A percentile compares a stretch with the other conserved stretches of the same genome.
These are phyloP conservation scores for Murraya koenigii DNA, from an alignment of 345 rosid species.

Conservation along the genomic window DNA sequence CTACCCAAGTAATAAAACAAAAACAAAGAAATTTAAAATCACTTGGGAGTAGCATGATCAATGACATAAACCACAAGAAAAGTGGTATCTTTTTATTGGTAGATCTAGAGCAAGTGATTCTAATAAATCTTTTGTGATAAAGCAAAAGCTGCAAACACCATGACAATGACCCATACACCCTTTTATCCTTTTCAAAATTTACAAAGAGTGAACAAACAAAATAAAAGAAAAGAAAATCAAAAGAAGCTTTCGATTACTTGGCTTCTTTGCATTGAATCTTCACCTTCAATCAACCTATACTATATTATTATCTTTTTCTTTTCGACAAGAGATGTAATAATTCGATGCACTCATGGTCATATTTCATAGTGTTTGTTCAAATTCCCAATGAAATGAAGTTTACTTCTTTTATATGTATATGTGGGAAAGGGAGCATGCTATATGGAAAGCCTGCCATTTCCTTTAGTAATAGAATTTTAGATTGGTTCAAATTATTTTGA, in stretches of 20 bases:
- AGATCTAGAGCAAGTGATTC: slow-evolving; percentile 39
- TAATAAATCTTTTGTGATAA: slow-evolving; percentile 11
- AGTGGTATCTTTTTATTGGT: slow-evolving; percentile 27
- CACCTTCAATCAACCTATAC: slow-evolving; percentile 15
- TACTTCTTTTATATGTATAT: too few species aligned
- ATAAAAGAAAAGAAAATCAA: background rate
- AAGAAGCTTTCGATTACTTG: slow-evolving; percentile 4
- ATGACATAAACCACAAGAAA: slow-evolving; percentile 7
- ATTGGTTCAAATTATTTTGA: too few species aligned
- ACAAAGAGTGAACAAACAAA: background rate
- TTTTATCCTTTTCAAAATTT: background rate
- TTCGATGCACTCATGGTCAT: background rate
- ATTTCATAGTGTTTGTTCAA: background rate
- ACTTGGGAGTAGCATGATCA: background rate
- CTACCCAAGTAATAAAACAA: background rate
- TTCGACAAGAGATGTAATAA: background rate
- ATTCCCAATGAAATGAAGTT: background rate
- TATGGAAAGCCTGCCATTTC: background rate
- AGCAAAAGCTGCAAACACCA: slow-evolving; percentile 18
- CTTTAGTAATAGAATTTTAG: too few species aligned
- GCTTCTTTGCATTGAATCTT: slow-evolving; percentile 26
- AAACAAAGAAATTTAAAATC: background rate
- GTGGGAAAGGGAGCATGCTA: background rate
- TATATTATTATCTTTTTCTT: background rate
- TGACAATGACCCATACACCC: slow-evolving; percentile 5